A percentile compares a stretch with the other conserved stretches of the same genome.
Evolutionary conservation across 2,329 filamentous ascomycete genomes (phyloP).

Genomic region (Rutstroemia sp.): DNA sequence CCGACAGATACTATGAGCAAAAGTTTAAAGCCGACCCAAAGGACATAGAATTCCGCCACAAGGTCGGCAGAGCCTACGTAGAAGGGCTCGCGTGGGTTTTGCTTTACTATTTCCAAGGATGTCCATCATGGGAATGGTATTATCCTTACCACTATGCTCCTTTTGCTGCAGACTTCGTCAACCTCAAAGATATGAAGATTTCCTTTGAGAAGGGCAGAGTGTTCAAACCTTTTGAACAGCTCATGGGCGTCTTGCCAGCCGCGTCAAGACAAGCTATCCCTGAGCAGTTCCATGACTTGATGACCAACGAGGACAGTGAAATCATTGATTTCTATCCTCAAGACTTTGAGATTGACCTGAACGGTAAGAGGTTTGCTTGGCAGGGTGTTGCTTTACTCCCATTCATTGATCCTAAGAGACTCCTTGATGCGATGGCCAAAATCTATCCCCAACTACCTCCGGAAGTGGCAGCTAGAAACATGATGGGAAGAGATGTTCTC

Average conservation of each 20-base stretch:
- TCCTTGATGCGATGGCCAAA: conserved; percentile 73
- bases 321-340: conserved; percentile 98
- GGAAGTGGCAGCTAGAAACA: conserved; percentile 73
- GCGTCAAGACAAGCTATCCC: conserved; percentile 89
- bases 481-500: conserved; percentile 70
- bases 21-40: conserved; percentile 82
- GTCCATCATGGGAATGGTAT: conserved; percentile 98
- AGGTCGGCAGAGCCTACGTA: conserved; percentile 85
- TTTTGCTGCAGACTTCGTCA: conserved; percentile 90
- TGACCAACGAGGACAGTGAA: conserved; percentile 79
- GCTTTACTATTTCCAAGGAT: conserved; percentile 96
- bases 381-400: conserved; percentile 89
- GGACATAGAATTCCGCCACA: conserved; percentile 78
- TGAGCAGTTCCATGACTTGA: conserved; percentile 78
- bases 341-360: conserved; percentile 87
- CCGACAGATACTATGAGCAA: conserved; percentile 92
- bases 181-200: conserved; percentile 71
- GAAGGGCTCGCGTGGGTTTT: conserved; percentile 95
- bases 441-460: conserved; percentile 73
- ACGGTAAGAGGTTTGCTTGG: conserved; percentile 98
- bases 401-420: conserved; percentile 87
- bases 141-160: conserved; percentile 98
- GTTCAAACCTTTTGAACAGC: conserved; percentile 89
- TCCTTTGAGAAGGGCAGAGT: conserved; percentile 77
- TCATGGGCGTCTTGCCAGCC: conserved; percentile 96